Evolutionary conservation across 148 eudicot genomes (phyloP).

Genomic region (Nepenthes mirabilis): DNA sequence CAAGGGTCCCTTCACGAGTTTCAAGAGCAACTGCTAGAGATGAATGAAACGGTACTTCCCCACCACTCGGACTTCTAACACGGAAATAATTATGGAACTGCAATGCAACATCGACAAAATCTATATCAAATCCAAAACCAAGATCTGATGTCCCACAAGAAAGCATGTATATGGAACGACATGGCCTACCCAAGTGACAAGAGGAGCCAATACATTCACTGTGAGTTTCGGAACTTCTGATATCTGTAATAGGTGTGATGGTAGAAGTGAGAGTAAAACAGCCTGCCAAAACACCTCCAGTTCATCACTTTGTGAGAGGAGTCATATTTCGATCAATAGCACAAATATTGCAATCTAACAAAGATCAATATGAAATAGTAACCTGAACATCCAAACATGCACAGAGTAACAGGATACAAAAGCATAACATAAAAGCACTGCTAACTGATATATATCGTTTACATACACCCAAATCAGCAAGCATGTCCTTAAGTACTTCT

Average conservation of each 20-base stretch:
- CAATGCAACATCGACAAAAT: slow-evolving; percentile 5
- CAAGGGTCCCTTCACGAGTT: slow-evolving; percentile 74
- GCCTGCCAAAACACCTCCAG: slow-evolving; percentile 47
- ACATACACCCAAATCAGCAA: too few species aligned
- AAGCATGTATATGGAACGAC: not conserved
- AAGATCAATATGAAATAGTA: too few species aligned
- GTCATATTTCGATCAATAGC: too few species aligned
- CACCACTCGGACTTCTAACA: slow-evolving; percentile 31
- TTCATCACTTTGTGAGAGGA: not conserved
- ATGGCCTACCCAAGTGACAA: slow-evolving; percentile 66
- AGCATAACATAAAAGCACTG: too few species aligned
- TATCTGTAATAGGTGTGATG: slow-evolving; percentile 48
- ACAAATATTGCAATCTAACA: too few species aligned
- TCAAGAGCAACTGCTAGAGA: slow-evolving; percentile 63
- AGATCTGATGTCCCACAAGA: not conserved
- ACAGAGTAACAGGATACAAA: too few species aligned
- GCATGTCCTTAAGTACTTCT: too few species aligned
- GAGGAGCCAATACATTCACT: slow-evolving; percentile 43
- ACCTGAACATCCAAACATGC: too few species aligned
- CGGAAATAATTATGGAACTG: slow-evolving; percentile 67
- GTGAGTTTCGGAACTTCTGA: slow-evolving; percentile 41
- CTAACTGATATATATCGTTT: too few species aligned
- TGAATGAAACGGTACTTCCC: slow-evolving; percentile 36
- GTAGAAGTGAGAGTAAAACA: slow-evolving; percentile 69
- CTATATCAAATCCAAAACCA: not conserved